Base-by-base conservation (phyloP, 192 early-diverging fungal species). In the Podila clonocystis region DNA sequence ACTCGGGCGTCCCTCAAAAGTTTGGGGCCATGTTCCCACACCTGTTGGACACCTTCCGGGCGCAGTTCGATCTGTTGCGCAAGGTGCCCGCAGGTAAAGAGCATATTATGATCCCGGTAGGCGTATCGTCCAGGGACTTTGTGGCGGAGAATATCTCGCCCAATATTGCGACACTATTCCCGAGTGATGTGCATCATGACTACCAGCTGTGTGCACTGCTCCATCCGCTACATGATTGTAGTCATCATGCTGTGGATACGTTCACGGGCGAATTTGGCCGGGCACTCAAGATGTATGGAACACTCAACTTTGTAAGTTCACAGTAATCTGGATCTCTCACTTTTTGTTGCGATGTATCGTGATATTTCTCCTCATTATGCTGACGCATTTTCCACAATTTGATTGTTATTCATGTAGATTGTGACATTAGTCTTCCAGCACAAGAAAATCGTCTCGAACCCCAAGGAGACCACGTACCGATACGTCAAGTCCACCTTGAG, bases 211-310 rank as follows among this genome's bases (percentile, higher is more conserved):
- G 92, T 52, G 90, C 88, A 1, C 26, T 92, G 57, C 82, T 89
- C 62, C 92, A 93, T 52, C 91, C 92, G 22, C 66, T 87, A 31
- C 83, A 86, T 9, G 78, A 76, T 65, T 93, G 92, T 63, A 17
- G 67, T 2, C 50, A 62, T 15, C 86, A 83, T 33, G 72, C 82
- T 17, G 38, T 87, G 12, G 73, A 68, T 11, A 74, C 86, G 5
- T 65, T 89, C 30, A 62, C 84, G 9, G 74, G 79, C 34, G 80
- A 87, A 45, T 86, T 92, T 64, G 84, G 78, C 1, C 86, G 88
- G 22, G 87, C 90, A 1, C 63, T 88, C 66, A 87, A 84, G 60
- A 82, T 93, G 55, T 92, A 92, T 66, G 82, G 86, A 29, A 89
- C 92, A 3, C 70, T 93, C 48, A 93, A 93, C 71, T 66, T 86